These are phyloP conservation scores for Rasamsonia emersonii DNA, from an alignment of 2,329 filamentous ascomycete species.

Conservation along the genomic window DNA sequence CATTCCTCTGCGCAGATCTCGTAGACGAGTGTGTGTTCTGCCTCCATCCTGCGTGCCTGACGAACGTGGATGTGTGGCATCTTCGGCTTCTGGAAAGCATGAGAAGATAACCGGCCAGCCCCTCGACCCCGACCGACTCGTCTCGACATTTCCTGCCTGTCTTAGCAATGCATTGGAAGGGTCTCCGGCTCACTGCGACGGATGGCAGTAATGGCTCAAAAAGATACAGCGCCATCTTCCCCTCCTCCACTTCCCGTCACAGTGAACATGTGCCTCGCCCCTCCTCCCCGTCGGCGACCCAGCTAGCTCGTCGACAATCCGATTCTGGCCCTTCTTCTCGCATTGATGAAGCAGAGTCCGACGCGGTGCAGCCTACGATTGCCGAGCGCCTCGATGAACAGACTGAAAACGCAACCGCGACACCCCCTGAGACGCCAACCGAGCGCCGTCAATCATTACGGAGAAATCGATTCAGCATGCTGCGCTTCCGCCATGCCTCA, in stretches of 20 bases:
- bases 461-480: constrained; percentile 52
- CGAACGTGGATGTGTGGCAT: too few species aligned
- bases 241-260: constrained; percentile 21
- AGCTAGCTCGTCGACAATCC: constrained; percentile 23
- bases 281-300: constrained; percentile 17
- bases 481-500: constrained; percentile 85
- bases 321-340: constrained; percentile 26
- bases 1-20: too few species aligned
- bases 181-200: constrained; percentile 24
- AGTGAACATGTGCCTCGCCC: constrained; percentile 31
- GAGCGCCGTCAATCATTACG: constrained; percentile 19
- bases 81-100: too few species aligned
- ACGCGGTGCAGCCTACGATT: constrained; percentile 8
- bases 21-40: too few species aligned
- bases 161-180: constrained; percentile 34
- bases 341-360: constrained; percentile 10
- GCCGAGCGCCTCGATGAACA: too few species aligned
- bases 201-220: constrained; percentile 24
- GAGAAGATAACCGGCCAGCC: constrained; percentile 3
- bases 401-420: constrained; percentile 11
- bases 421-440: constrained; percentile 12
- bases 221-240: constrained; percentile 24
- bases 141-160: constrained; percentile 9
- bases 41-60: too few species aligned
- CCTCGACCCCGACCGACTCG: not conserved